Conservation (phyloP, 768 basidiomycete genomes). For the Agaricus subrufescens region DNA sequence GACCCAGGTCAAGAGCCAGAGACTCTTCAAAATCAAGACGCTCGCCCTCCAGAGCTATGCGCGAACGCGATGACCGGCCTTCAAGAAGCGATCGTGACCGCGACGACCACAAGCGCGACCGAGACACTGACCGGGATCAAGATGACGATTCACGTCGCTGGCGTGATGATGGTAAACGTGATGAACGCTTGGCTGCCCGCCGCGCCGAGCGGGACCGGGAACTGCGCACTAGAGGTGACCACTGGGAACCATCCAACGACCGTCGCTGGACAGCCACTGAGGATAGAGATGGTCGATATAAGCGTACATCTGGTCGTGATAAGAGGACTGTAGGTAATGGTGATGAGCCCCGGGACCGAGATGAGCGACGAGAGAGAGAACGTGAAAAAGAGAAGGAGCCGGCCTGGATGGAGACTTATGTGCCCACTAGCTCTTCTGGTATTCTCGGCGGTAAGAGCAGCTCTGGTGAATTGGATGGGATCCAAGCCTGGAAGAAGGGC, state of each 20-base stretch:
- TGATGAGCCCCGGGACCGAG: conserved; percentile 44
- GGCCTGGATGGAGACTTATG: conserved; percentile 89
- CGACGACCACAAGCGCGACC: conserved; percentile 34
- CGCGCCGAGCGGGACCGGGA: conserved; percentile 53
- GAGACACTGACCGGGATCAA: conserved; percentile 42
- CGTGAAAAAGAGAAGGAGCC: conserved; percentile 80
- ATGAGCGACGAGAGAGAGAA: conserved; percentile 47
- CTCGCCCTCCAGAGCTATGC: conserved; percentile 50
- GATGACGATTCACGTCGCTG: conserved; percentile 69
- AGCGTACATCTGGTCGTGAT: conserved; percentile 57
- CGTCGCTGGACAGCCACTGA: conserved; percentile 61
- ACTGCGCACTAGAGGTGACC: conserved; percentile 34
- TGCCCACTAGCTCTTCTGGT: conserved; percentile 57
- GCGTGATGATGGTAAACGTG: conserved; percentile 80
- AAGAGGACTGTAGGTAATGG: conserved; percentile 33
- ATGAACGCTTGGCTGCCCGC: conserved; percentile 65
- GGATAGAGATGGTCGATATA: conserved; percentile 62
- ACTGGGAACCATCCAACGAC: conserved; percentile 42
- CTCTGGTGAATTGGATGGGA: conserved; percentile 73
- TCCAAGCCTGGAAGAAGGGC: conserved; percentile 85
- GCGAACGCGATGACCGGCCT: conserved; percentile 38
- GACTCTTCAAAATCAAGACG: conserved; percentile 60
- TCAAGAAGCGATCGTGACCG: conserved; percentile 28
- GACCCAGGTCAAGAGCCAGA: conserved; percentile 58
- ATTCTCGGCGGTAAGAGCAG: conserved; percentile 58